phyloP scores from a whole-genome alignment of 345 rosid species.

The Anacardium occidentale region DNA sequence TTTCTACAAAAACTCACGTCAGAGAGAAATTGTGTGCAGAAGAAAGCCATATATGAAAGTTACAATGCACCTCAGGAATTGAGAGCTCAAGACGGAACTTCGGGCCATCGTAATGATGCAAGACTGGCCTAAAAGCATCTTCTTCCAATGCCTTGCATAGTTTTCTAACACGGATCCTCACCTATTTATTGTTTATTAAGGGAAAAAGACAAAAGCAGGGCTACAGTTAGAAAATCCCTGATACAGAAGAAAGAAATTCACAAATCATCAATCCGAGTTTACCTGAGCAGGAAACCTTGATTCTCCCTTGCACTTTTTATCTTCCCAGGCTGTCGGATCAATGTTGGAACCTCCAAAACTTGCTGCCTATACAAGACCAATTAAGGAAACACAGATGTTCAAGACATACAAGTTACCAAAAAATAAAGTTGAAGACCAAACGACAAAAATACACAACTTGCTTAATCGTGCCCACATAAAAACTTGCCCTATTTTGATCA shows the following conservation, averaged over 20 bases:
- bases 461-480: neutral
- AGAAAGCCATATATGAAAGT: neutral
- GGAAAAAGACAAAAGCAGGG: neutral
- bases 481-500: neutral
- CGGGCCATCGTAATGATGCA: constrained; percentile 98
- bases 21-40: neutral
- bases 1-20: neutral
- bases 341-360: constrained; percentile 97
- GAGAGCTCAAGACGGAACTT: constrained; percentile 95
- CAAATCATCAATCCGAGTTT: constrained; percentile 5
- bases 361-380: constrained; percentile 56
- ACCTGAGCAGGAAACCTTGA: constrained; percentile 99
- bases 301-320: constrained; percentile 97
- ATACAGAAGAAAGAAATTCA: neutral
- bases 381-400: constrained; percentile 6
- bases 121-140: constrained; percentile 91
- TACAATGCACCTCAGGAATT: constrained; percentile 81
- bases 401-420: neutral
- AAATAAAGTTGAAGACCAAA: neutral
- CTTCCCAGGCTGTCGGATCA: constrained; percentile 99
- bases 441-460: neutral
- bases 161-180: constrained; percentile 77
- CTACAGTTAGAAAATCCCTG: neutral
- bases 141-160: constrained; percentile 96
- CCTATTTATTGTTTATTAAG: constrained; percentile 38